Evolutionary conservation across 148 eudicot species (phyloP).

Genomic region (Heliamphora exappendiculata): DNA sequence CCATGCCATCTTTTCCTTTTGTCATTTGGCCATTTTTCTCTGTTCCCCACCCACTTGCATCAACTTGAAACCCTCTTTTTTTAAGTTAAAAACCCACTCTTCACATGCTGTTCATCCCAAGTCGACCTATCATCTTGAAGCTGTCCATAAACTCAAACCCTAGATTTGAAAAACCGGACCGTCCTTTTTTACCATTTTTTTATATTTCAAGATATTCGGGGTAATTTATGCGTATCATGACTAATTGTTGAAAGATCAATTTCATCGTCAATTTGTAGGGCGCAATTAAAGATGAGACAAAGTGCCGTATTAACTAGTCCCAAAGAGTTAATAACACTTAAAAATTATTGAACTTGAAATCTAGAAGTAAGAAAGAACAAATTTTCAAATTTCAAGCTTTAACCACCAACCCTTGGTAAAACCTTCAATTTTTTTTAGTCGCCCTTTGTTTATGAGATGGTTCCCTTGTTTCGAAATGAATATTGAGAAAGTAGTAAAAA

Average conservation of each 20-base stretch:
- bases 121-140: slow-evolving; percentile 6
- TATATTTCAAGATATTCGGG: no score
- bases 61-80: slow-evolving; percentile 2
- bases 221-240: no score
- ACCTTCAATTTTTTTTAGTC: no score
- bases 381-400: no score
- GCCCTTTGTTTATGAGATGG: no score
- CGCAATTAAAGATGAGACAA: no score
- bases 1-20: background rate
- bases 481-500: no score
- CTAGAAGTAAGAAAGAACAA: background rate
- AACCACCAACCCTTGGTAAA: no score
- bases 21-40: background rate
- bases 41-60: slow-evolving; percentile 6
- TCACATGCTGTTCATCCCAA: slow-evolving; percentile 3
- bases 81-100: background rate
- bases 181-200: background rate
- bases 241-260: background rate
- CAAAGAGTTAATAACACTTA: background rate
- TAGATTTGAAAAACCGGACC: background rate
- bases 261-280: no score
- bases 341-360: background rate
- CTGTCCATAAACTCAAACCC: background rate
- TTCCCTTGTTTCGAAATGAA: no score
- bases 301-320: no score